Evolutionary conservation across 2,329 filamentous ascomycete species (phyloP).

Genomic region (Aspergillus cejpii): DNA sequence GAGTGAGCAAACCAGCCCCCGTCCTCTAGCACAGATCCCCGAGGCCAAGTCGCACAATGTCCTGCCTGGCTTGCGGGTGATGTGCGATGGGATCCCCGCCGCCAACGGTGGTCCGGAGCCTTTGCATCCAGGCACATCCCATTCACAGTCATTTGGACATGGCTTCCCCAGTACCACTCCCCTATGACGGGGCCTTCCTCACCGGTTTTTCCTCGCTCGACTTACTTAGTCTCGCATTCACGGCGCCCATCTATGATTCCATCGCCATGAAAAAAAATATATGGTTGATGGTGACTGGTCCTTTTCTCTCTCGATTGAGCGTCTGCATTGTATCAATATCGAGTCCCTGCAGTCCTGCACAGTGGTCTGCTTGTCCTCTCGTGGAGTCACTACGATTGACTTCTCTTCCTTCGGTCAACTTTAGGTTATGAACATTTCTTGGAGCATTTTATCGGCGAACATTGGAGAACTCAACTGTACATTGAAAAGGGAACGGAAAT

Average conservation of each 20-base stretch:
- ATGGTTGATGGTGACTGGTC: not conserved
- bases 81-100: conserved; percentile 32
- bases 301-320: conserved; percentile 24
- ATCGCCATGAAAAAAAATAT: conserved; percentile 12
- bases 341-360: not conserved
- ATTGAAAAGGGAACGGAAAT: conserved; percentile 5
- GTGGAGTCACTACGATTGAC: conserved; percentile 8
- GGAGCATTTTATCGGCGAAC: conserved; percentile 9
- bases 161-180: conserved; percentile 30
- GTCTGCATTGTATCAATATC: conserved; percentile 23
- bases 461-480: conserved; percentile 8
- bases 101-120: conserved; percentile 17
- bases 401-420: conserved; percentile 4
- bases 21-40: conserved; percentile 21
- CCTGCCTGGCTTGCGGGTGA: conserved; percentile 32
- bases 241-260: conserved; percentile 27
- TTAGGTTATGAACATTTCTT: not conserved
- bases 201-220: conserved; percentile 27
- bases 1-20: conserved; percentile 25
- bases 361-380: conserved; percentile 9
- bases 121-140: conserved; percentile 22
- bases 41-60: conserved; percentile 29
- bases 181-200: conserved; percentile 33
- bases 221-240: conserved; percentile 24
- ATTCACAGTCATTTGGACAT: conserved; percentile 21